Percentiles rank a stretch among this genome's conserved stretches.
Evolutionary conservation across 2,329 filamentous ascomycete species (phyloP).

Genomic region (Biscogniauxia sp.): DNA sequence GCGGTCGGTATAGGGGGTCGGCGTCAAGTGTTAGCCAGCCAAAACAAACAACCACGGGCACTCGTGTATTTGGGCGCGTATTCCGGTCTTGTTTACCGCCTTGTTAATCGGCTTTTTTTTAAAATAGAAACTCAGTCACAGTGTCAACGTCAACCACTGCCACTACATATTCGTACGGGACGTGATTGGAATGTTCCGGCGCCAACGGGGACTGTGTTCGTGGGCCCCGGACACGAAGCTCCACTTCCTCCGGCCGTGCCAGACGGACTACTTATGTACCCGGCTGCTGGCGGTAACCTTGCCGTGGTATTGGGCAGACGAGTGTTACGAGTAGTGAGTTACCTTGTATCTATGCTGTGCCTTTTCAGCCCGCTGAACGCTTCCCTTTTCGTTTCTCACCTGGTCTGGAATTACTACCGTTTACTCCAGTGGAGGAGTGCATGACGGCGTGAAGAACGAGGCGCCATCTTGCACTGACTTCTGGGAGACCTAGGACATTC

Average conservation of each 20-base stretch:
- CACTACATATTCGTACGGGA: background rate
- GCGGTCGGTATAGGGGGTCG: background rate
- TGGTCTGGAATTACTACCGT: background rate
- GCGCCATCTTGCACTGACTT: background rate
- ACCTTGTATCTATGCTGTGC: too few species aligned
- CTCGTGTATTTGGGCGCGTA: background rate
- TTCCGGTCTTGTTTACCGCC: too few species aligned
- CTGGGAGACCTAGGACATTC: background rate
- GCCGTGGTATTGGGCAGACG: background rate
- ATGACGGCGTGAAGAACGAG: background rate
- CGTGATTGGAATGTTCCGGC: background rate
- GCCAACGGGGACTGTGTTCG: background rate
- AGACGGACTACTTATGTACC: background rate
- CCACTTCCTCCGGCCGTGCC: background rate
- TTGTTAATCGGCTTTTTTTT: too few species aligned
- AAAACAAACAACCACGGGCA: background rate
- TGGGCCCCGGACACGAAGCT: background rate
- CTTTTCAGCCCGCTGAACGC: too few species aligned
- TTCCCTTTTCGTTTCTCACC: background rate
- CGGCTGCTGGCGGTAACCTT: background rate
- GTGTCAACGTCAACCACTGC: too few species aligned
- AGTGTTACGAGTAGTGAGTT: background rate
- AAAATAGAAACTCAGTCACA: background rate
- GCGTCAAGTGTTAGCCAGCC: background rate
- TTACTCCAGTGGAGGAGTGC: background rate